Base-by-base conservation (phyloP, 495 filamentous ascomycete genomes). In the Aspergillus leporis region DNA sequence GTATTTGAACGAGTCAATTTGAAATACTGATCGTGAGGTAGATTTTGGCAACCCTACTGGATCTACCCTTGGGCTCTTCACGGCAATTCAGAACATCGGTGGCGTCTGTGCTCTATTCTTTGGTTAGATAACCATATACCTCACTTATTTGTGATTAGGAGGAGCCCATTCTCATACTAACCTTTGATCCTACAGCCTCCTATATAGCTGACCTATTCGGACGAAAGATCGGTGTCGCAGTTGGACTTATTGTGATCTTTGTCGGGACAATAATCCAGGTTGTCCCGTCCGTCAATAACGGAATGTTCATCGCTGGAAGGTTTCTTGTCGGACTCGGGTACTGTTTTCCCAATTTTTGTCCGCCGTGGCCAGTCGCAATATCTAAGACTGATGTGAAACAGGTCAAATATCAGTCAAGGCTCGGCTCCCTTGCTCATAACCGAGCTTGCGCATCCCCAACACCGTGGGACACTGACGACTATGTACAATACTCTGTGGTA, bases 401-500 rank as follows among this genome's bases (percentile, higher is more conserved):
- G 41, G 18, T 45, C 41, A 7, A 45, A 45, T 45, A 45, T 45
- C 16, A 45, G 41, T 14, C 41, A 45, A 45, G 41, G 41, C 41
- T 45, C 41, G 3, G 83, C 83, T 8, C 83, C 84, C 45, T 78
- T 86, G 64, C 70, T 87, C 56, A 76, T 86, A 45, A 85, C 83
- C 19, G 85, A 88, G 70, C 69, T 88, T 31, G 77, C 76, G 45
- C 83, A 87, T 59, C 83, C 85, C 43, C 82, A 85, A 67, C 83
- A 87, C 59, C 83, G 85, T 69, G 82, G 76, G 43, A 80, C 78
- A 63, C 71, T 87, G 62, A 86, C 84, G 22, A 80, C 83, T 16
- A 77, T 86, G 45, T 87, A 85, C 68, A 85, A 87, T 70, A 82
- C 78, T 58, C 70, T 84, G 52, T 87, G 82, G 82, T 84, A 86